phyloP scores from a whole-genome alignment of 257 asterid genomes.

The Lithospermum erythrorhizon region DNA sequence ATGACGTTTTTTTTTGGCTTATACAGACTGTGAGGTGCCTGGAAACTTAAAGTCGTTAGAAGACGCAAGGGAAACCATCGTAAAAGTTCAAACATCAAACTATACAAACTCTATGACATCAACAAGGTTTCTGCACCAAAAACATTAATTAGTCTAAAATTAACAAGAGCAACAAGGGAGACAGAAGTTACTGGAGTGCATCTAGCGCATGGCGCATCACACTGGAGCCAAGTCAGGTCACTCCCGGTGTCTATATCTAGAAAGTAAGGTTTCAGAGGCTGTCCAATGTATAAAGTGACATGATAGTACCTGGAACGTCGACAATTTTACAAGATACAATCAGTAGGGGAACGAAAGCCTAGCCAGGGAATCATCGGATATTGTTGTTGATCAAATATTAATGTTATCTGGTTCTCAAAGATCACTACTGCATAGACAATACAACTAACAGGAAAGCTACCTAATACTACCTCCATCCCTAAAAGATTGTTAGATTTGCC shows the following conservation, averaged over 20 bases:
- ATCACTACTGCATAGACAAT: too few relatives aligned
- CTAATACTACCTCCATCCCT: too few relatives aligned
- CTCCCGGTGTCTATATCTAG: slow-evolving; percentile 91
- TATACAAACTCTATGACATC: too few relatives aligned
- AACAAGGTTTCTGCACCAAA: too few relatives aligned
- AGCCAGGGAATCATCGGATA: neutral
- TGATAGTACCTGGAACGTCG: slow-evolving; percentile 74
- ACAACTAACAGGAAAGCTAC: too few relatives aligned
- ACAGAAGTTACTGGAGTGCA: slow-evolving; percentile 44
- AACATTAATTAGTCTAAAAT: neutral
- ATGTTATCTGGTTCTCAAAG: too few relatives aligned
- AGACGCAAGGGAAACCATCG: neutral
- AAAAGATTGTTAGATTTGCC: too few relatives aligned
- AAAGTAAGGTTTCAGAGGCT: slow-evolving; percentile 51
- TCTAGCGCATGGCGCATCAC: slow-evolving; percentile 79
- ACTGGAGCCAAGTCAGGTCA: slow-evolving; percentile 92
- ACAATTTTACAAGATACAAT: too few relatives aligned
- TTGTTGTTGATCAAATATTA: too few relatives aligned
- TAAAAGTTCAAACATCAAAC: too few relatives aligned
- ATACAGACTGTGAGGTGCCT: slow-evolving; percentile 77
- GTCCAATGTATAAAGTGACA: slow-evolving; percentile 49
- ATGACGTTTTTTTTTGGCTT: slow-evolving; percentile 47
- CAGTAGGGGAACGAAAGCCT: too few relatives aligned
- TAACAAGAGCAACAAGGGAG: neutral
- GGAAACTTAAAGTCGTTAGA: slow-evolving; percentile 13